Conservation (phyloP, 257 asterid genomes). For the Ophiorrhiza pumila region DNA sequence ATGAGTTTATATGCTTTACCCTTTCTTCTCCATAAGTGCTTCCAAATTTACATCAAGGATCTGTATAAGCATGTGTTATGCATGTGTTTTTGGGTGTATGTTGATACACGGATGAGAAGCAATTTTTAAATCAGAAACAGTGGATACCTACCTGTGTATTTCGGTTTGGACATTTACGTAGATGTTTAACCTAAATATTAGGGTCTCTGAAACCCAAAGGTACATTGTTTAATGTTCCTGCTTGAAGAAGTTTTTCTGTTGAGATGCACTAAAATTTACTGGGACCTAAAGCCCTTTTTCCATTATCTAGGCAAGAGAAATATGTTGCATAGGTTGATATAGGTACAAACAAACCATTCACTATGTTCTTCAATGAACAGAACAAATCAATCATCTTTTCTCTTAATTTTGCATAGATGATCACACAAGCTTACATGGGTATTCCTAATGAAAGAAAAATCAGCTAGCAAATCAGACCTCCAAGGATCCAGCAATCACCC, state of each 20-base stretch:
- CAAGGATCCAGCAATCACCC: no score
- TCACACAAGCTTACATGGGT: no score
- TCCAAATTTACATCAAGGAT: background rate
- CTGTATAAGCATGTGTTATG: no score
- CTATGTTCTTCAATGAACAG: background rate
- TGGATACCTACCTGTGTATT: background rate
- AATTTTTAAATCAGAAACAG: no score
- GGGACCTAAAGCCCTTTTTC: background rate
- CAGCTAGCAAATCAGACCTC: no score
- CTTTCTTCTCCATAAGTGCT: background rate
- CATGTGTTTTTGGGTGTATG: no score
- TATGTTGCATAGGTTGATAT: background rate
- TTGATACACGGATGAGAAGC: background rate
- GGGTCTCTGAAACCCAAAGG: background rate
- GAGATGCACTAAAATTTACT: background rate
- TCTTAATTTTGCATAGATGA: background rate
- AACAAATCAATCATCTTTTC: background rate
- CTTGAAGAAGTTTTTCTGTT: background rate
- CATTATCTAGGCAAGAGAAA: background rate
- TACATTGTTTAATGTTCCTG: background rate
- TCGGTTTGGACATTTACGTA: background rate
- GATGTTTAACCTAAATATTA: background rate
- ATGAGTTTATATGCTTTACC: conserved; percentile 8
- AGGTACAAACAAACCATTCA: background rate
- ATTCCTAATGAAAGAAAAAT: no score